Percentiles rank a stretch among this genome's conserved stretches.
Evolutionary conservation across 176 grass and related monocot species (phyloP).

Genomic region (Phoenix roebelenii): DNA sequence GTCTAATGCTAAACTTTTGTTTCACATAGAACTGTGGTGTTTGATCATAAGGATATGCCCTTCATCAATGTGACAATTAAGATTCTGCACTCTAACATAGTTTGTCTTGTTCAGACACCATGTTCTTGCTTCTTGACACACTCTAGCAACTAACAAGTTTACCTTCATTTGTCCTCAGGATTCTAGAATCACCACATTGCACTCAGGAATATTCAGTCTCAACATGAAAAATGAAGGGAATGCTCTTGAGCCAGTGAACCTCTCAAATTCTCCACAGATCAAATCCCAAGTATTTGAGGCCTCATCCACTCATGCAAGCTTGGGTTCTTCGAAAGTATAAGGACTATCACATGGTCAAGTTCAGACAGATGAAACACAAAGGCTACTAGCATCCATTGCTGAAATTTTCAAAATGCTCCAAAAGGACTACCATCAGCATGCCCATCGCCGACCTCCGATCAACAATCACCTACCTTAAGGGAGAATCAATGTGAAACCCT

Average conservation of each 20-base stretch:
- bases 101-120: too few relatives aligned
- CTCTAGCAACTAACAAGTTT: background rate
- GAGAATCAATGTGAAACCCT: too few relatives aligned
- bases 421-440: slow-evolving; percentile 8
- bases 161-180: background rate
- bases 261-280: background rate
- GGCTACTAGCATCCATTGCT: background rate
- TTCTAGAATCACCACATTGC: background rate
- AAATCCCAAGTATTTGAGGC: slow-evolving; percentile 2
- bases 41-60: too few relatives aligned
- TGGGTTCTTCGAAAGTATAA: background rate
- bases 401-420: slow-evolving; percentile 15
- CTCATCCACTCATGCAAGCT: background rate
- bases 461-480: too few relatives aligned
- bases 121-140: background rate
- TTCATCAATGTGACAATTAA: too few relatives aligned
- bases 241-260: background rate
- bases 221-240: background rate
- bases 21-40: too few relatives aligned
- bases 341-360: background rate
- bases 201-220: background rate
- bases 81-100: too few relatives aligned
- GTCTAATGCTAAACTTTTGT: too few relatives aligned
- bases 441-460: too few relatives aligned
- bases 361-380: background rate